Evolutionary conservation across 2,329 filamentous ascomycete genomes (phyloP), one percentile per base, ranked within the genome.

Genomic region (Zymoseptoria ardabiliae): DNA sequence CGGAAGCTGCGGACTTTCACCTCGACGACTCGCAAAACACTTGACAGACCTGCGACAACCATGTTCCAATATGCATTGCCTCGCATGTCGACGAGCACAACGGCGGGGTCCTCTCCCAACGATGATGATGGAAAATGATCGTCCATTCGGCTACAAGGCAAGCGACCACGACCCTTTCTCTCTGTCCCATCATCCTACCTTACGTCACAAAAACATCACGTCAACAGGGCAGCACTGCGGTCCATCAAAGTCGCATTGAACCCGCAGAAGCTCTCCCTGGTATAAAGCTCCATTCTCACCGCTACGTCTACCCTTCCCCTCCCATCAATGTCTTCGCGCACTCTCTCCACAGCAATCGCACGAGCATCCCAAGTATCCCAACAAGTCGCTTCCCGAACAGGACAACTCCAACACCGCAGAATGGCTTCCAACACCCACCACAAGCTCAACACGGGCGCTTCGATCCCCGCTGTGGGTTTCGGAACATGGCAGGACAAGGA

Each of bases 401-500:
- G 48, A 25, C 28, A 58, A 53, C 51, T 53, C 4, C 51, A 65
- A 52, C 66, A 70, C 48, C 58, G 67, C 64, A 64, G 63, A 53
- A 69, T 68, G 61, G 68, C 71, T 60, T 65, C 69, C 25, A 69
- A 69, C 11, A 72, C 71, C 3, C 58, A 63, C 3, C 65, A 68
- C 55, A 70, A 70, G 56, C 69, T 75, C 56, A 74, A 75, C 64
- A 74, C 72, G n/a, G 73, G 73, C 25, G 70, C 71, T 3, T 67
- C 60, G 17, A 73, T 73, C 50, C 71, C 72, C 4, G 69, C 70
- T 10, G 55, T 74, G 8, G 72, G 72, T 2, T 80, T 82, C 57
- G 81, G 81, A 3, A 82, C 80, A 45, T 83, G 79, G 80, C 80
- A 82, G 64, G 79, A 82, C 63, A 74, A 74, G 62, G 72, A 77